Conservation (phyloP, 1,284 basidiomycete species). For the Cryptococcus hybrid region DNA sequence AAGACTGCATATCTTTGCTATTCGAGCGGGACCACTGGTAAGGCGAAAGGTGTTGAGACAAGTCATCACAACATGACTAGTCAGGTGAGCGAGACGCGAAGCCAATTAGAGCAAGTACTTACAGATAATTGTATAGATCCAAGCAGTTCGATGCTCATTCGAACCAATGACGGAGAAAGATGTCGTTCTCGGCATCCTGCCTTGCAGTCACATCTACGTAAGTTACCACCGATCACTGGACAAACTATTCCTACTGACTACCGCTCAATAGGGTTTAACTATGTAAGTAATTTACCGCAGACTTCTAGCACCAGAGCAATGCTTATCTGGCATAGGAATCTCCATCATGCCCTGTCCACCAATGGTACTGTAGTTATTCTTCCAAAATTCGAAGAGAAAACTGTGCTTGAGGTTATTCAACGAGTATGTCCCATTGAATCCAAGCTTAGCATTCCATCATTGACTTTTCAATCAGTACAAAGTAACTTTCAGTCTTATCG, state of each 20-base stretch:
- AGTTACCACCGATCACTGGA: not conserved
- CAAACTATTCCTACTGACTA: slow-evolving; percentile 1
- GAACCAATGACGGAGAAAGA: slow-evolving; percentile 49
- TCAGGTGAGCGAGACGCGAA: slow-evolving; percentile 15
- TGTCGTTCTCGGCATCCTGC: slow-evolving; percentile 59
- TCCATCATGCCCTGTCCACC: slow-evolving; percentile 61
- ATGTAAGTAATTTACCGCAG: not conserved
- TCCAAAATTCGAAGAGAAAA: slow-evolving; percentile 58
- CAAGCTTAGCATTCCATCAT: not conserved
- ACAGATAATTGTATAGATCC: slow-evolving; percentile 14
- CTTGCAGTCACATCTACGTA: slow-evolving; percentile 53
- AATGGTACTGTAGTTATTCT: slow-evolving; percentile 67
- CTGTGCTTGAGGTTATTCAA: slow-evolving; percentile 67
- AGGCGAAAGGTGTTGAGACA: slow-evolving; percentile 53
- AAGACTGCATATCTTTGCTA: slow-evolving; percentile 60
- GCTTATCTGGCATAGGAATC: slow-evolving; percentile 2
- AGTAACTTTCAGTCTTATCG: slow-evolving; percentile 64
- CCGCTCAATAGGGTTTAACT: slow-evolving; percentile 11
- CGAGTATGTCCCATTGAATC: slow-evolving; percentile 45
- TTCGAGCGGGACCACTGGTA: slow-evolving; percentile 58
- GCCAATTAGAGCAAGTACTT: no score
- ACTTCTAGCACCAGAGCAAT: not conserved
- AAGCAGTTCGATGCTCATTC: slow-evolving; percentile 27
- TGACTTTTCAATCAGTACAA: slow-evolving; percentile 57
- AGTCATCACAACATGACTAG: slow-evolving; percentile 64